Evolutionary conservation across 805 yeast genomes (phyloP).

Genomic region (Yarrowia osloensis): DNA sequence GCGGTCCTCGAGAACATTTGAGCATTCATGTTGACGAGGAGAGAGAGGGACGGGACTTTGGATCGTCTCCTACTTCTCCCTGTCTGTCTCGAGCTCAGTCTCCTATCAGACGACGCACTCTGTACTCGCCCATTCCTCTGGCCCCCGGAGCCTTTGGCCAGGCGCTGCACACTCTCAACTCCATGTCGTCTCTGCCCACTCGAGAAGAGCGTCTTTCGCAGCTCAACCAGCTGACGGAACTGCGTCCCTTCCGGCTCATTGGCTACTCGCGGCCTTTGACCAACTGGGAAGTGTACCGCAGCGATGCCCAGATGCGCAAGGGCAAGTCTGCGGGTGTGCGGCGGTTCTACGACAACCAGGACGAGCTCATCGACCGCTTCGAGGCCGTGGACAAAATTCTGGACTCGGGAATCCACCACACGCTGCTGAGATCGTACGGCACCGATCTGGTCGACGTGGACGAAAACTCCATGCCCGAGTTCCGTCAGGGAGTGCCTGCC

Average conservation of each 20-base stretch:
- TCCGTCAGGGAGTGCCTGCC: constrained; percentile 54
- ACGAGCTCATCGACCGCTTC: constrained; percentile 58
- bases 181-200: constrained; percentile 21
- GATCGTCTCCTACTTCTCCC: constrained; percentile 19
- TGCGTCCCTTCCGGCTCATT: constrained; percentile 52
- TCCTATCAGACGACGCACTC: constrained; percentile 1
- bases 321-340: constrained; percentile 42
- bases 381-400: constrained; percentile 62
- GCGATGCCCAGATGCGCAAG: constrained; percentile 38
- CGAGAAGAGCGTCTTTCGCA: constrained; percentile 27
- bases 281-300: constrained; percentile 46
- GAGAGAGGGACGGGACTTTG: background rate
- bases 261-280: constrained; percentile 47
- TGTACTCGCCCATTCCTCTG: constrained; percentile 19
- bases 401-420: constrained; percentile 68
- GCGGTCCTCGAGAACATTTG: constrained; percentile 20
- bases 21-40: constrained; percentile 14
- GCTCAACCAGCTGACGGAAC: constrained; percentile 44
- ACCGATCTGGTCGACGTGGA: constrained; percentile 39
- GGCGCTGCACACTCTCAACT: constrained; percentile 9
- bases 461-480: constrained; percentile 37
- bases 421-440: constrained; percentile 64
- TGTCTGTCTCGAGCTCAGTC: constrained; percentile 5
- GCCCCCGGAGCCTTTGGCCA: constrained; percentile 27
- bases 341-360: constrained; percentile 58